Evolutionary conservation across 1,284 basidiomycete species (phyloP), one percentile per base, ranked within the genome.

Genomic region (Papiliotrema laurentii): DNA sequence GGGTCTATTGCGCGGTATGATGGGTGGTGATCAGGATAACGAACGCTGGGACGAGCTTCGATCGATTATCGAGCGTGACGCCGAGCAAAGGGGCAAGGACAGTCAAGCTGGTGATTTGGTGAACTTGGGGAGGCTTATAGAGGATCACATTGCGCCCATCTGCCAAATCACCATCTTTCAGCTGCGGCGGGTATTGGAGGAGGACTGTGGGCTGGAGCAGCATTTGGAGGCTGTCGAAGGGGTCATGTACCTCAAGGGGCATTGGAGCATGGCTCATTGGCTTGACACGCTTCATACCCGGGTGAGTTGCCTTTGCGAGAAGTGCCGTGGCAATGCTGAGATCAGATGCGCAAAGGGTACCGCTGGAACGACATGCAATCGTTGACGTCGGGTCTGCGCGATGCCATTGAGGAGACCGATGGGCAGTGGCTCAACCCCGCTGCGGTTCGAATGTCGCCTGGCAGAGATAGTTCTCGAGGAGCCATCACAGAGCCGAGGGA

Each of bases 301-400:
- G 76, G 87, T 86, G 54, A 36, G 77, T 38, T 1, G 30, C 55
- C 25, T 30, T 5, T 41, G 0, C 24, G 33, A 21, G 31, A 47
- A 14, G 19, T 21, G 25, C 34, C 22, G 18, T 18, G 10, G n/a
- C 5, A 22, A 22, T 22, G 19, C 18, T 21, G 13, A 16, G 14
- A n/a, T 13, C 54, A 89, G 87, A 87, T 89, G 79, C 83, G 87
- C 53, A 73, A 73, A 7, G 75, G 78, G 37, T 82, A 84, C 59
- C 68, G 77, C 16, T 92, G 89, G 89, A 78, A 75, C 31, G 88
- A 91, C 67, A 89, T 87, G 65, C 88, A 91, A 69, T 84, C 86
- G 61, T 73, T 92, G 37, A 90, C 90, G 56, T 83, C 81, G 30
- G 81, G 84, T 5, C 85, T 91, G 58, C 77, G 78, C 14, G 86